Evolutionary conservation across 2,329 filamentous ascomycete species (phyloP).

Genomic region (Diaporthe longicolla): DNA sequence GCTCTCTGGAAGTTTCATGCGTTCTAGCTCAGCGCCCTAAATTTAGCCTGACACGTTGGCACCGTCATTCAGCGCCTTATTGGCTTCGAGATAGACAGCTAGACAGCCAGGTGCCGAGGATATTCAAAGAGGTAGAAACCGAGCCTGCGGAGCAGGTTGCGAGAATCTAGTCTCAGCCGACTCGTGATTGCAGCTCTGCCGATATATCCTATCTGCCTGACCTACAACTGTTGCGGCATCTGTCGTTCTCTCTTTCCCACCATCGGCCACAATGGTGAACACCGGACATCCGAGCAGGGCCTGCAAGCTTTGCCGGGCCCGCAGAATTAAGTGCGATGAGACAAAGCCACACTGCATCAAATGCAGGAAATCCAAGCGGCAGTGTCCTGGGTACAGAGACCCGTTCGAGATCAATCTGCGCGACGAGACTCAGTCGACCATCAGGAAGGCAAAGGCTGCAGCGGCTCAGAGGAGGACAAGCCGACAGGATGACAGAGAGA

Average conservation of each 20-base stretch:
- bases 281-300: slow-evolving; percentile 47
- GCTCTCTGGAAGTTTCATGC: slow-evolving; percentile 24
- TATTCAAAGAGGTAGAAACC: background rate
- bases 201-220: slow-evolving; percentile 25
- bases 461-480: slow-evolving; percentile 33
- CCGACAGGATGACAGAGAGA: slow-evolving; percentile 8
- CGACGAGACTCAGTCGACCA: slow-evolving; percentile 47
- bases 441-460: slow-evolving; percentile 42
- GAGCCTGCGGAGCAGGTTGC: slow-evolving; percentile 9
- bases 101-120: background rate
- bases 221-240: slow-evolving; percentile 7
- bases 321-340: slow-evolving; percentile 48
- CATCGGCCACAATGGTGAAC: slow-evolving; percentile 45
- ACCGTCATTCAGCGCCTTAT: background rate
- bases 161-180: background rate
- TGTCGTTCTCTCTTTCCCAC: slow-evolving; percentile 5
- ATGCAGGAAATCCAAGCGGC: slow-evolving; percentile 46
- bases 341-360: slow-evolving; percentile 47
- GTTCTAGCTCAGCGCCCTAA: slow-evolving; percentile 17
- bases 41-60: slow-evolving; percentile 29
- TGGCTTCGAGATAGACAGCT: background rate
- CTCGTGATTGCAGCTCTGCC: slow-evolving; percentile 16
- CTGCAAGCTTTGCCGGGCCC: slow-evolving; percentile 46
- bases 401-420: slow-evolving; percentile 48
- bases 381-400: slow-evolving; percentile 47